A percentile compares a stretch with the other conserved stretches of the same genome.
These are phyloP conservation scores for Rhodotorula babjevae DNA, from an alignment of 768 basidiomycete species.

Conservation along the genomic window DNA sequence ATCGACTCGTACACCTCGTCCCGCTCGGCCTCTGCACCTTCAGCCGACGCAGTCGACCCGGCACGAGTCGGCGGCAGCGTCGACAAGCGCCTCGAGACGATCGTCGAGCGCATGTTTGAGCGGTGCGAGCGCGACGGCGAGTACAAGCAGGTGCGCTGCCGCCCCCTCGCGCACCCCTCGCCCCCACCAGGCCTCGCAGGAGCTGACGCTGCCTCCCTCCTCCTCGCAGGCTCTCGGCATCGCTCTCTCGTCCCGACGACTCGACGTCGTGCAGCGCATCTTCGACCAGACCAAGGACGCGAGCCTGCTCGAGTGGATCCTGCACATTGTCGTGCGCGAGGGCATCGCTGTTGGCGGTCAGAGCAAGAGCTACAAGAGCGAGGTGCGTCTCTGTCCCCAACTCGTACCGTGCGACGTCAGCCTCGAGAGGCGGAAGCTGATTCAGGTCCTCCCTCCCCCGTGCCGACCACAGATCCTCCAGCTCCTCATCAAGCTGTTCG, in stretches of 20 bases:
- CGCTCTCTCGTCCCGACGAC: conserved; percentile 80
- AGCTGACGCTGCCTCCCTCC: neutral
- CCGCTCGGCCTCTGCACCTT: conserved; percentile 48
- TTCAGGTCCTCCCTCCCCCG: neutral
- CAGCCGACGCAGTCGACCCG: conserved; percentile 35
- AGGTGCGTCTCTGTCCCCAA: conserved; percentile 43
- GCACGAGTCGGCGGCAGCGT: conserved; percentile 69
- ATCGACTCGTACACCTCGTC: conserved; percentile 85
- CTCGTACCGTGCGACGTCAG: neutral
- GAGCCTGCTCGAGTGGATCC: conserved; percentile 76
- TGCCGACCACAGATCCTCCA: conserved; percentile 47
- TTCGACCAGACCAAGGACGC: conserved; percentile 70
- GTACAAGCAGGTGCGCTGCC: conserved; percentile 67
- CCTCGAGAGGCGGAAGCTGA: neutral
- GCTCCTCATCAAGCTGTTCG: conserved; percentile 72
- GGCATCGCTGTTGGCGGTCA: conserved; percentile 64
- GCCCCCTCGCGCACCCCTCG: neutral
- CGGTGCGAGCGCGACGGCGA: conserved; percentile 83
- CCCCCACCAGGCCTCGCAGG: too few species aligned
- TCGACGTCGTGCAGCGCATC: conserved; percentile 77
- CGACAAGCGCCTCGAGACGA: conserved; percentile 70
- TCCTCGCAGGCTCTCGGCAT: conserved; percentile 72
- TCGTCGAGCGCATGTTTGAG: conserved; percentile 83
- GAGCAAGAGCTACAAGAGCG: conserved; percentile 44
- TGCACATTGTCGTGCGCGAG: conserved; percentile 85